These are phyloP conservation scores for Cymbidium sinense DNA, from an alignment of 106 monocot species.

Conservation along the genomic window DNA sequence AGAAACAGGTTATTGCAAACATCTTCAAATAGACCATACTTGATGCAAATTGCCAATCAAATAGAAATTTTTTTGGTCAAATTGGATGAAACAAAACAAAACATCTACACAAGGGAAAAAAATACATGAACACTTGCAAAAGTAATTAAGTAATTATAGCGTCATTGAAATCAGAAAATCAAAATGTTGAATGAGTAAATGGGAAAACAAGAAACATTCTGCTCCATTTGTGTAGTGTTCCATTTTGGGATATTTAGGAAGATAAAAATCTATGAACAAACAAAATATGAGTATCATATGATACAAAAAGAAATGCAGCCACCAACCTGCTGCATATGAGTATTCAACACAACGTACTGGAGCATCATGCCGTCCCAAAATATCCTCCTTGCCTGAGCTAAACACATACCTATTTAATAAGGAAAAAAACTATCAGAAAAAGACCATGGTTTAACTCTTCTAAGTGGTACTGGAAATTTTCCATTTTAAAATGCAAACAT, in stretches of 20 bases:
- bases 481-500: not conserved
- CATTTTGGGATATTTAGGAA: too few relatives aligned
- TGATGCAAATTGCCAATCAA: too few relatives aligned
- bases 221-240: too few relatives aligned
- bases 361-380: conserved; percentile 82
- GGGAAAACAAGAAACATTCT: too few relatives aligned
- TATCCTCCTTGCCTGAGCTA: conserved; percentile 83
- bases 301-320: not conserved
- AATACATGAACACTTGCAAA: not conserved
- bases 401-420: conserved; percentile 55
- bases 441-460: not conserved
- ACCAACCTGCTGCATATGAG: conserved; percentile 89
- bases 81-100: too few relatives aligned
- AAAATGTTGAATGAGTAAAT: not conserved
- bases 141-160: not conserved
- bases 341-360: conserved; percentile 96
- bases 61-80: too few relatives aligned
- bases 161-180: not conserved
- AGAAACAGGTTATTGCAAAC: not conserved
- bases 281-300: too few relatives aligned
- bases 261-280: too few relatives aligned
- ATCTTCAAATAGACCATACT: too few relatives aligned
- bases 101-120: too few relatives aligned
- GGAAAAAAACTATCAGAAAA: conserved; percentile 3
- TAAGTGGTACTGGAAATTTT: not conserved